Evolutionary conservation across 2,329 filamentous ascomycete genomes (phyloP), one percentile per base, ranked within the genome.

Genomic region (Monosporascus sp.): DNA sequence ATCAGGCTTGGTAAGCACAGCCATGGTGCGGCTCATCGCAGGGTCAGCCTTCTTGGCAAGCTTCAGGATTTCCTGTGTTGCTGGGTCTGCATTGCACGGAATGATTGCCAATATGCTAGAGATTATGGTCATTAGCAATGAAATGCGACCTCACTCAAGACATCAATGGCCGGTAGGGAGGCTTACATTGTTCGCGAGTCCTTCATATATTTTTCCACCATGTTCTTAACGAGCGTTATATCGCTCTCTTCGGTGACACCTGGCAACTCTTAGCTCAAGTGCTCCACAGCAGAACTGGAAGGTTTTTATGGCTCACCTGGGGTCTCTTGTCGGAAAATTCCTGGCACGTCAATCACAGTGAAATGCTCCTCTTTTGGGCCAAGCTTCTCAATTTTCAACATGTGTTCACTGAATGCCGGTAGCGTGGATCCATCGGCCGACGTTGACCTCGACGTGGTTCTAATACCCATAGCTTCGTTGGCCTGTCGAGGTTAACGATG

Each of bases 291-390:
- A 5, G 15, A 18, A 37, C 5, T 22, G 9, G 3, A 47, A 7
- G 9, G 60, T 58, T 50, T 24, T 25, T 18, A 8, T 14, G n/a
- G 27, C 69, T 55, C 18, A 63, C 69, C 70, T 48, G 64, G 56
- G 0, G 69, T 73, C 4, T 71, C 56, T 1, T 63, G 62, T 6
- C 73, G 69, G 52, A 81, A 80, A n/a, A 81, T 76, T 0, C 78
- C 79, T 0, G 78, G 78, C 0, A 82, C 76, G 18, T 82, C 79
- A 5, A 81, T 81, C 6, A 82, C 68, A 0, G 78, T 82, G 6
- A 81, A 67, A 17, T 79, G 73, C 3, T 74, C 58, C 69, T 74
- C 66, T 0, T 71, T 48, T 0, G 78, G 79, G 0, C 78, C 75
- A 1, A 65, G 66, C 31, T 78, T 75, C 50, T 75, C 72, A 20